Conservation (phyloP, 257 asterid genomes). For the Eucommia ulmoides region DNA sequence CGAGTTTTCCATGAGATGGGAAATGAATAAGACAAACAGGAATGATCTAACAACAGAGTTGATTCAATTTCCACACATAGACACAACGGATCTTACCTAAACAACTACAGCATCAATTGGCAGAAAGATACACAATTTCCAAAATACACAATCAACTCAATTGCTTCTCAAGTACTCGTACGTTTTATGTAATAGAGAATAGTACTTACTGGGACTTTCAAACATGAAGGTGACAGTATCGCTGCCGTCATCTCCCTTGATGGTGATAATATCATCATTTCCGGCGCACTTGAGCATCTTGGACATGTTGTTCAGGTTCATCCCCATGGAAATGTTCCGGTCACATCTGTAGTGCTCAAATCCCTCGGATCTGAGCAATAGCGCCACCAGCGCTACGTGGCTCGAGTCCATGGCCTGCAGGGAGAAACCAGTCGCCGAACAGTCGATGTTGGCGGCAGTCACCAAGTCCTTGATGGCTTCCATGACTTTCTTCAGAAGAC, state of each 20-base stretch:
- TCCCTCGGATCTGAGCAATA: not conserved
- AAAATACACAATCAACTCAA: no score
- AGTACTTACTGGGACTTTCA: slow-evolving; percentile 2
- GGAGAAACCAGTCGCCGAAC: not conserved
- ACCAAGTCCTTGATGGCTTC: not conserved
- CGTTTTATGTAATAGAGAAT: not conserved
- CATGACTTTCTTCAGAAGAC: slow-evolving; percentile 1
- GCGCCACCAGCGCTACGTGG: slow-evolving; percentile 1
- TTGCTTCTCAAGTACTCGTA: no score
- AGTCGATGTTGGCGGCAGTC: not conserved
- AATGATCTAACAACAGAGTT: no score
- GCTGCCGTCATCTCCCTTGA: slow-evolving; percentile 1
- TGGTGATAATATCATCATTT: not conserved
- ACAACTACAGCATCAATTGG: no score
- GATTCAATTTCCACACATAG: no score
- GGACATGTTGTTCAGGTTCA: not conserved
- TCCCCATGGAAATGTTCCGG: slow-evolving; percentile 3
- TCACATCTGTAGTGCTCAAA: slow-evolving; percentile 3
- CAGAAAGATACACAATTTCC: no score
- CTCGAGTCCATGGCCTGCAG: slow-evolving; percentile 3
- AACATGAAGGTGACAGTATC: slow-evolving; percentile 1
- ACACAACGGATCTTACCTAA: no score
- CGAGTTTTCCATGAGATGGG: no score
- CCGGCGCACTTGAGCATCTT: slow-evolving; percentile 2
- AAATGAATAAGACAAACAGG: no score